Percentiles rank a stretch among this genome's conserved stretches.
These are phyloP conservation scores for Penicillium verhagenii DNA, from an alignment of 495 filamentous ascomycete species.

Conservation along the genomic window DNA sequence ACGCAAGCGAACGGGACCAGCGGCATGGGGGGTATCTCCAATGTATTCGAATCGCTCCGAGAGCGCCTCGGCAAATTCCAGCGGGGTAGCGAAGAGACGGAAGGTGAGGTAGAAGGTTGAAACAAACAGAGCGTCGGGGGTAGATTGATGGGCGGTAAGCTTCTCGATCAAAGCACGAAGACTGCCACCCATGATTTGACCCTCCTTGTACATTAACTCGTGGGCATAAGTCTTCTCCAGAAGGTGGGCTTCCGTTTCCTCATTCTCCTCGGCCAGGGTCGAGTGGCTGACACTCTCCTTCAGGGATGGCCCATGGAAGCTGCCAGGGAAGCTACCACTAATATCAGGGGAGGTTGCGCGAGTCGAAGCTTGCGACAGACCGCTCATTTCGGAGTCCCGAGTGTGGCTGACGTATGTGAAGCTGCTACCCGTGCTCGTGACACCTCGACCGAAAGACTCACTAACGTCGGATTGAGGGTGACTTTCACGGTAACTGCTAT, in stretches of 20 bases:
- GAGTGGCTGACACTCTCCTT: conserved; percentile 59
- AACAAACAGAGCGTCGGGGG: conserved; percentile 90
- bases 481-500: conserved; percentile 26
- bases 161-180: conserved; percentile 89
- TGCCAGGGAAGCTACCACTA: conserved; percentile 37
- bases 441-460: conserved; percentile 40
- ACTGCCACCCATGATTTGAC: conserved; percentile 90
- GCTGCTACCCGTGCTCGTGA: conserved; percentile 59
- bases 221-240: conserved; percentile 84
- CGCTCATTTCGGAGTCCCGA: conserved; percentile 78
- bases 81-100: conserved; percentile 84
- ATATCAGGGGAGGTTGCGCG: conserved; percentile 86
- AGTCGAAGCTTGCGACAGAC: conserved; percentile 79
- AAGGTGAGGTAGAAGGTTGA: conserved; percentile 97
- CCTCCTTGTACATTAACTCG: conserved; percentile 92
- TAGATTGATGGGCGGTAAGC: conserved; percentile 89
- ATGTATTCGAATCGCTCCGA: conserved; percentile 92
- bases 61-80: conserved; percentile 74
- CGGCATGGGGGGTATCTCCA: conserved; percentile 68
- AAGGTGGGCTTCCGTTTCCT: conserved; percentile 76
- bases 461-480: conserved; percentile 37
- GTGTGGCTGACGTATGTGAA: conserved; percentile 73
- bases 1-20: conserved; percentile 77
- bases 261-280: conserved; percentile 67
- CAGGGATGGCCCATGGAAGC: conserved; percentile 45